A percentile compares a stretch with the other conserved stretches of the same genome.
These are phyloP conservation scores for Trypanosoma conorhini DNA, from an alignment of 208 protist genomes.

Conservation along the genomic window DNA sequence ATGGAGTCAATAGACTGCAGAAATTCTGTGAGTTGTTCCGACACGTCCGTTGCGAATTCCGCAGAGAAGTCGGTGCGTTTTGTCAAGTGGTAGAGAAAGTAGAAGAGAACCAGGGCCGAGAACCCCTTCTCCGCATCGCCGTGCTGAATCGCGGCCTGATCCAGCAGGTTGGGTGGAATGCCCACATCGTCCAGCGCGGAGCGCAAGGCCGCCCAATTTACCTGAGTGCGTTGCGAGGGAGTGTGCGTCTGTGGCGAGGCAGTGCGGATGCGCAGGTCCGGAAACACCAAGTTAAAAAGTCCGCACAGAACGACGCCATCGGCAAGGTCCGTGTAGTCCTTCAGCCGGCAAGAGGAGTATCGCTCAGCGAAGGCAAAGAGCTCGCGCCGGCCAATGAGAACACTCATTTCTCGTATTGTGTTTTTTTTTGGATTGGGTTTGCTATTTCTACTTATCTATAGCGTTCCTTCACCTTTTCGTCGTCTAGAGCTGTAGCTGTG, in stretches of 20 bases:
- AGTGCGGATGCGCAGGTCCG: conserved; percentile 42
- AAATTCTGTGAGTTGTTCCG: conserved; percentile 50
- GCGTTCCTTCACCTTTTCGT: not conserved
- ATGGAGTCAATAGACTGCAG: conserved; percentile 82
- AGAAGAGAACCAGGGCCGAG: conserved; percentile 75
- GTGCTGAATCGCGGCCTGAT: conserved; percentile 35
- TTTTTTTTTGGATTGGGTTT: not conserved
- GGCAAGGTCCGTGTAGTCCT: conserved; percentile 55
- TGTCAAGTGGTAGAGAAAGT: conserved; percentile 75
- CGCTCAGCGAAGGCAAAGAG: conserved; percentile 86
- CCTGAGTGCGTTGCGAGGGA: conserved; percentile 42
- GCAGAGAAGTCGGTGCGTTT: conserved; percentile 73
- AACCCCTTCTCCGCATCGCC: conserved; percentile 58
- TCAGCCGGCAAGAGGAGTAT: conserved; percentile 46
- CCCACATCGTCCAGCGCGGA: conserved; percentile 39
- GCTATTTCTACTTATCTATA: not conserved
- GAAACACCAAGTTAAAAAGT: conserved; percentile 78
- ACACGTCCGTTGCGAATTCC: conserved; percentile 77
- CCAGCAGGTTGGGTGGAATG: conserved; percentile 55
- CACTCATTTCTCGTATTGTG: conserved; percentile 16
- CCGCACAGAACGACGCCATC: conserved; percentile 64
- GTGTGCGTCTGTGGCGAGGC: conserved; percentile 66
- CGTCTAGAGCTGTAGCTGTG: not conserved
- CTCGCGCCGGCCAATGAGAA: conserved; percentile 71
- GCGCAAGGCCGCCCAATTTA: conserved; percentile 67